phyloP scores from a whole-genome alignment of 441 rosid genomes.

The Brassica balearica region DNA sequence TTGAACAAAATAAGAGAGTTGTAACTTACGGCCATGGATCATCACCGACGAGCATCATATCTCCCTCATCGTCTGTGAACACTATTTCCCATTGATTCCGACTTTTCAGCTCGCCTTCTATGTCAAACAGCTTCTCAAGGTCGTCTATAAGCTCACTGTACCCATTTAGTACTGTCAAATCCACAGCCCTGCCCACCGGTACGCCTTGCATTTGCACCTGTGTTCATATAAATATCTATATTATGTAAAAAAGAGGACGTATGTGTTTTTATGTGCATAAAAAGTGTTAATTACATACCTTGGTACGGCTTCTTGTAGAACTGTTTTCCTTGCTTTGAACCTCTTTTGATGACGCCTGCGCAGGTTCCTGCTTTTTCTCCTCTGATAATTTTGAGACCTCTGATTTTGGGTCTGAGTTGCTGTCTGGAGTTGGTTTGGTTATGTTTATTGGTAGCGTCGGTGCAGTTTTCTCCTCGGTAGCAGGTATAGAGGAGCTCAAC shows the following conservation, averaged over 20 bases:
- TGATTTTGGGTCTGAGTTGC: slow-evolving; percentile 62
- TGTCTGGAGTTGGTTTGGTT: slow-evolving; percentile 42
- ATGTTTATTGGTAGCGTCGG: slow-evolving; percentile 34
- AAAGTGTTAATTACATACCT: slow-evolving; percentile 48
- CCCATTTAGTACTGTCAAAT: slow-evolving; percentile 56
- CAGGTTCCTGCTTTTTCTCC: slow-evolving; percentile 60
- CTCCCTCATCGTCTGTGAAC: slow-evolving; percentile 78
- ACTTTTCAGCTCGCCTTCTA: slow-evolving; percentile 59
- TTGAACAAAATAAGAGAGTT: not conserved
- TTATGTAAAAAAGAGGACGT: not conserved
- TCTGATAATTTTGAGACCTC: slow-evolving; percentile 52
- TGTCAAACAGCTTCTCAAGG: slow-evolving; percentile 69
- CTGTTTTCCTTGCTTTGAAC: slow-evolving; percentile 58
- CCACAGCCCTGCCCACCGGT: slow-evolving; percentile 75
- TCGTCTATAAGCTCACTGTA: slow-evolving; percentile 64
- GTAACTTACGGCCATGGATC: slow-evolving; percentile 75
- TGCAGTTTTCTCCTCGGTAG: slow-evolving; percentile 43
- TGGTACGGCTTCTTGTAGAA: slow-evolving; percentile 58
- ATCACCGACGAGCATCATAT: slow-evolving; percentile 80
- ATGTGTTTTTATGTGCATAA: slow-evolving; percentile 1
- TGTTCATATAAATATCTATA: slow-evolving; percentile 29
- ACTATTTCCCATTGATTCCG: slow-evolving; percentile 70
- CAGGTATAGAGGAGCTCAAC: slow-evolving; percentile 47
- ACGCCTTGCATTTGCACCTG: slow-evolving; percentile 85
- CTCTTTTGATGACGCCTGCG: slow-evolving; percentile 60